Conservation (phyloP, 2,329 filamentous ascomycete species). For the Clarireedia homoeocarpa region DNA sequence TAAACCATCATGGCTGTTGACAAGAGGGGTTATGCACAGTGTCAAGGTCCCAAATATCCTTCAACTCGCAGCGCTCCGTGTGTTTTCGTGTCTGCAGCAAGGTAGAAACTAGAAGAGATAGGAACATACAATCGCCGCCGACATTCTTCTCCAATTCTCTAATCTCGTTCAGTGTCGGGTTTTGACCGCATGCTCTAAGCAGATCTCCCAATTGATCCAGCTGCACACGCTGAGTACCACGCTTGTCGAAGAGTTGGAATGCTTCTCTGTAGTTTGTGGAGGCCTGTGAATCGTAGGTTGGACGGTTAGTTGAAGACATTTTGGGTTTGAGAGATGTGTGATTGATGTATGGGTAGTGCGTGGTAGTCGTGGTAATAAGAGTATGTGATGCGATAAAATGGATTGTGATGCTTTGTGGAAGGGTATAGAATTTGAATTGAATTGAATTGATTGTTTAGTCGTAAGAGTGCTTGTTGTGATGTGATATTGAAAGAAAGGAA, state of each 20-base stretch:
- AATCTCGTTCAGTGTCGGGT: constrained; percentile 92
- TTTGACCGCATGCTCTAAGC: constrained; percentile 93
- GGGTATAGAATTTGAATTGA: neutral
- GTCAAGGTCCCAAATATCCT: neutral
- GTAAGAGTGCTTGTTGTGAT: no score
- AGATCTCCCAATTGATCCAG: constrained; percentile 86
- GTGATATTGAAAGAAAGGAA: no score
- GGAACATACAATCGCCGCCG: constrained; percentile 77
- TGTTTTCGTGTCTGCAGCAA: neutral
- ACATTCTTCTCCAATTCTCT: constrained; percentile 84
- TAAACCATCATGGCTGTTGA: neutral
- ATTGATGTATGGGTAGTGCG: neutral
- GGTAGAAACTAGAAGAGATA: neutral
- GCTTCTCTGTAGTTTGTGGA: constrained; percentile 99
- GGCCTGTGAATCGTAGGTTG: constrained; percentile 43
- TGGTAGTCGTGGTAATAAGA: neutral
- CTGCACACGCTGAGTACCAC: constrained; percentile 86
- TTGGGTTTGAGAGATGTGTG: neutral
- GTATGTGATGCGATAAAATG: neutral
- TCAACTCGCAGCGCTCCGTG: neutral
- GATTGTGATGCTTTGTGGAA: neutral
- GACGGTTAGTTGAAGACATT: constrained; percentile 21
- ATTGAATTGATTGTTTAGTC: neutral
- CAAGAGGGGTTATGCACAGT: neutral
- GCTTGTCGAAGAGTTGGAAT: constrained; percentile 99